Conservation (phyloP, 441 rosid genomes). For the Pelargonium cotyledonis region DNA sequence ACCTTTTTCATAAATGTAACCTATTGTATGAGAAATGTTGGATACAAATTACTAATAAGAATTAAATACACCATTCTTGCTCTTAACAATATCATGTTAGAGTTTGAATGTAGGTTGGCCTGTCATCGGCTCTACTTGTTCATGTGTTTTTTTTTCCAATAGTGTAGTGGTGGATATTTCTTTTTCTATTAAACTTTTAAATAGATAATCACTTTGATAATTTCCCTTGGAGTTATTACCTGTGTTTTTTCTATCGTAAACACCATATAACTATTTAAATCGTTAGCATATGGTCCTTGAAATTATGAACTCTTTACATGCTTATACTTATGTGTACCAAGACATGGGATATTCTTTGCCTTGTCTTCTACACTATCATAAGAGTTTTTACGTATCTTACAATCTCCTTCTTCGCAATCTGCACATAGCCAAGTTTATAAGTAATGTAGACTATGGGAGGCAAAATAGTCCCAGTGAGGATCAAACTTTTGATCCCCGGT, state of each 20-base stretch:
- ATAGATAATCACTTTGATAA: not conserved
- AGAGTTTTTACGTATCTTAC: not conserved
- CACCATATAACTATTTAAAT: not conserved
- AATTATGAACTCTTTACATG: not conserved
- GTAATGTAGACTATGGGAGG: not conserved
- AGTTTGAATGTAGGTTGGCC: not conserved
- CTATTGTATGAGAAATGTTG: not conserved
- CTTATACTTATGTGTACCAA: not conserved
- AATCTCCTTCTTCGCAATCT: not conserved
- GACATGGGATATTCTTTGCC: not conserved
- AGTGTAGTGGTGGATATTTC: not conserved
- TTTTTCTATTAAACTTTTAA: not conserved
- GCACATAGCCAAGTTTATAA: not conserved
- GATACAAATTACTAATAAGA: not conserved
- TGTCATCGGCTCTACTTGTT: not conserved
- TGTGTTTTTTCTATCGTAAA: not conserved
- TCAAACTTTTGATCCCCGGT: not conserved
- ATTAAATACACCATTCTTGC: not conserved
- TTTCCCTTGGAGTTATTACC: not conserved
- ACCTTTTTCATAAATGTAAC: not conserved
- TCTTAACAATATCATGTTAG: not conserved
- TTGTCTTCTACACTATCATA: not conserved
- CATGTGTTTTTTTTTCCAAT: not conserved
- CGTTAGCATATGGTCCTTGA: not conserved
- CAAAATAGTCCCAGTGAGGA: not conserved